phyloP scores from a whole-genome alignment of 345 rosid species.

The Hypericum androsaemum region DNA sequence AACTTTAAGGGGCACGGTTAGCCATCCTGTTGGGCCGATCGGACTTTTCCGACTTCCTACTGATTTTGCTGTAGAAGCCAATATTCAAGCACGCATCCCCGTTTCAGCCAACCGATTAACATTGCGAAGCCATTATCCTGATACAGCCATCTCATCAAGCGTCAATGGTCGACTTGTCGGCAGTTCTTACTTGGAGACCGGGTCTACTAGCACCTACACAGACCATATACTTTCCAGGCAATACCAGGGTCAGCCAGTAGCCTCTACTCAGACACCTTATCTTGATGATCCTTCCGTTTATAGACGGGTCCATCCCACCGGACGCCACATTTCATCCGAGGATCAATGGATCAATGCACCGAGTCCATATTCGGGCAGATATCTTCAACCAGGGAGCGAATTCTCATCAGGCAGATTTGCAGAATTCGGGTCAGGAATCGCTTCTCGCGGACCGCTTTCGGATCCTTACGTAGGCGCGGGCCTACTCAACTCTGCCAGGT shows the following conservation, averaged over 20 bases:
- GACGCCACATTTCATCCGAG: no score
- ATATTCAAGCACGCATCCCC: constrained; percentile 17
- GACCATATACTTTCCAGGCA: no score
- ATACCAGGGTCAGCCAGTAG: no score
- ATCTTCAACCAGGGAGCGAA: constrained; percentile 14
- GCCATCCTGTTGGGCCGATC: constrained; percentile 49
- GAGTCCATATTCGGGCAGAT: not conserved
- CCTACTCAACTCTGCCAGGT: constrained; percentile 19
- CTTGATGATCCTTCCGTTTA: no score
- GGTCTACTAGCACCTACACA: no score
- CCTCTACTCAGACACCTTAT: no score
- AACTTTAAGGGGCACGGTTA: constrained; percentile 21
- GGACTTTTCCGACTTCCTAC: constrained; percentile 76
- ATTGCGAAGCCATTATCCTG: constrained; percentile 35
- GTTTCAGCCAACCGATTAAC: constrained; percentile 31
- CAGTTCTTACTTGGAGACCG: constrained; percentile 23
- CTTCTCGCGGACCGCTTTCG: constrained; percentile 17
- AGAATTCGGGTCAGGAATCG: constrained; percentile 19
- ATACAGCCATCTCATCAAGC: constrained; percentile 16
- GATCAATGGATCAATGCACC: no score
- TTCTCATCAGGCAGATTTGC: constrained; percentile 3
- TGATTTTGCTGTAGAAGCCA: constrained; percentile 32
- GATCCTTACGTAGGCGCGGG: constrained; percentile 25
- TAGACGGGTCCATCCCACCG: no score
- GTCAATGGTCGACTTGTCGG: constrained; percentile 19